Evolutionary conservation across 2,329 filamentous ascomycete species (phyloP).

Genomic region (Cyphellophora attinorum): DNA sequence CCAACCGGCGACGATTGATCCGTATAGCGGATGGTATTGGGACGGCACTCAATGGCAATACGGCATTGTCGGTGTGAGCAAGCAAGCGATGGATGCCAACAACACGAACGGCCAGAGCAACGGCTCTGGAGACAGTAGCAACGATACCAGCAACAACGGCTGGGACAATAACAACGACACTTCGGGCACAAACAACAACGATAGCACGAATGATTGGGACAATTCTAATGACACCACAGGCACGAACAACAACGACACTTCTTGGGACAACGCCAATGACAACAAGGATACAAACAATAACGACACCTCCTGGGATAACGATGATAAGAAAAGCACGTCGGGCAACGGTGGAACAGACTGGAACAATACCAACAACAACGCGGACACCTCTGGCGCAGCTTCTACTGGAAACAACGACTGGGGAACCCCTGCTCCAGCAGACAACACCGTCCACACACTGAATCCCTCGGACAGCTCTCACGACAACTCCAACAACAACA

Average conservation of each 20-base stretch:
- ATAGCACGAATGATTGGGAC: slow-evolving; percentile 4
- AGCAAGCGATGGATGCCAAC: neutral
- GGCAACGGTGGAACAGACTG: slow-evolving; percentile 5
- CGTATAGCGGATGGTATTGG: neutral
- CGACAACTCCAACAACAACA: neutral
- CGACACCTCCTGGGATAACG: slow-evolving; percentile 5
- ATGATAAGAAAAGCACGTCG: neutral
- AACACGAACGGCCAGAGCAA: neutral
- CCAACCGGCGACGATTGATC: neutral
- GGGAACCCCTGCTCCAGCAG: neutral
- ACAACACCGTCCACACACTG: too few species aligned
- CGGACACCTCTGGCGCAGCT: neutral
- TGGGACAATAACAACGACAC: slow-evolving; percentile 1
- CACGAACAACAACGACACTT: slow-evolving; percentile 4
- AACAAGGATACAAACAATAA: slow-evolving; percentile 3
- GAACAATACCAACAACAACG: neutral
- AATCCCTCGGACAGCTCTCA: neutral
- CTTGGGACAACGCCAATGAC: neutral
- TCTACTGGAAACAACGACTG: neutral
- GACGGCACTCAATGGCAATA: too few species aligned
- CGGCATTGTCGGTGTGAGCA: too few species aligned
- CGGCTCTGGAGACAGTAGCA: neutral
- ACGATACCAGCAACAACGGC: slow-evolving; percentile 1
- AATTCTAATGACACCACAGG: neutral
- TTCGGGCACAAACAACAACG: slow-evolving; percentile 3